Evolutionary conservation across 75 land plant species (phyloP).

Genomic region (Pinus albicaulis): DNA sequence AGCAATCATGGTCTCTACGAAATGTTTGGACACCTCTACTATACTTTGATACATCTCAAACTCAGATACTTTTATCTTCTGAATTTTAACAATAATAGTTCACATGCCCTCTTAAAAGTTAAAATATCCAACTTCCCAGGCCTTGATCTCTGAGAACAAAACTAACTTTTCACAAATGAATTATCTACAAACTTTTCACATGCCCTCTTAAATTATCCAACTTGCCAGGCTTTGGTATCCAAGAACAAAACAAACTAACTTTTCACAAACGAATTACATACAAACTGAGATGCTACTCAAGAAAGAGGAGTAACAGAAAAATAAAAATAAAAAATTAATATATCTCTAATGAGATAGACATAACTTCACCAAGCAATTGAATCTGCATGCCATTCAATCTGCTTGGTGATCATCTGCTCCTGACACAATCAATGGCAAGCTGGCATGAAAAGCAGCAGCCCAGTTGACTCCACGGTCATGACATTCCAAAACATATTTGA

Average conservation of each 20-base stretch:
- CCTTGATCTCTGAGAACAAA: constrained; percentile 57
- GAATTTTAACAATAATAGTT: constrained; percentile 79
- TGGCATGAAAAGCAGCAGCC: constrained; percentile 78
- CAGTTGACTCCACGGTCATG: constrained; percentile 71
- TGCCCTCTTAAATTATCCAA: constrained; percentile 48
- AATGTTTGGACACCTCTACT: constrained; percentile 38
- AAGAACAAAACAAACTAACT: constrained; percentile 4
- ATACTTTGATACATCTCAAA: constrained; percentile 50
- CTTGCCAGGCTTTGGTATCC: constrained; percentile 87
- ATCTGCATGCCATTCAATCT: constrained; percentile 59
- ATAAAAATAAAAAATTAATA: not conserved
- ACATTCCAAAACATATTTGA: constrained; percentile 28
- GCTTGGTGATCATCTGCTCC: constrained; percentile 87
- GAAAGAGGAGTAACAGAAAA: not conserved
- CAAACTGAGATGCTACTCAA: not conserved
- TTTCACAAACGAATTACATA: no score
- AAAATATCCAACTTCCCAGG: constrained; percentile 67
- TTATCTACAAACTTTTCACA: constrained; percentile 3
- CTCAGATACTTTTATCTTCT: constrained; percentile 65
- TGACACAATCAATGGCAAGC: constrained; percentile 72
- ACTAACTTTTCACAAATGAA: not conserved
- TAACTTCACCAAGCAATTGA: not conserved
- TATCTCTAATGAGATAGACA: not conserved
- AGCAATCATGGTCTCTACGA: constrained; percentile 49
- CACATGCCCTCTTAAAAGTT: constrained; percentile 52